Evolutionary conservation across 2,329 filamentous ascomycete genomes (phyloP).

Genomic region (Stagonosporopsis chrysanthemi): DNA sequence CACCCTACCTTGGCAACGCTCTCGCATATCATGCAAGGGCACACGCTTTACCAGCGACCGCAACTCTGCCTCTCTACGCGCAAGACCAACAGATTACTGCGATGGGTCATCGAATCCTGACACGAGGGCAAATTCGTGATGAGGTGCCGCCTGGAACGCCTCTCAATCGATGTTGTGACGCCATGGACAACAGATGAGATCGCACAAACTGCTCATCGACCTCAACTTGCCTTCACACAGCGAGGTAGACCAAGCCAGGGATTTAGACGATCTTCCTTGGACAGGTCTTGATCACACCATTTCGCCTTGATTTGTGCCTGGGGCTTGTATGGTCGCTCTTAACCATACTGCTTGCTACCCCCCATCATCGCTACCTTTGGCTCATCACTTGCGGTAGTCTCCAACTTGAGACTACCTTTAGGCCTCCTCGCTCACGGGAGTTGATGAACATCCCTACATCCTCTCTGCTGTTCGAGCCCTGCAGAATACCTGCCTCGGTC

Average conservation of each 20-base stretch:
- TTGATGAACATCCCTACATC: not conserved
- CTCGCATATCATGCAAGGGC: slow-evolving; percentile 13
- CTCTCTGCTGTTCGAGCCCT: not conserved
- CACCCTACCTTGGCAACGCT: slow-evolving; percentile 6
- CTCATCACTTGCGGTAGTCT: not conserved
- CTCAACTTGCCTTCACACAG: not conserved
- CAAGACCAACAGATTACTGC: not conserved
- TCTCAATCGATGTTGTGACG: not conserved
- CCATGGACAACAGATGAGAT: too few species aligned
- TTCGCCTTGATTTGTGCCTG: slow-evolving; percentile 4
- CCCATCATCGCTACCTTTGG: not conserved
- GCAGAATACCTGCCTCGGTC: not conserved
- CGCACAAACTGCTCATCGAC: not conserved
- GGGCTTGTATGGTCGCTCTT: not conserved
- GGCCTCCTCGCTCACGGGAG: not conserved
- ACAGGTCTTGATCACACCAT: not conserved
- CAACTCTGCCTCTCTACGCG: not conserved
- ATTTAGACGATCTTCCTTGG: not conserved
- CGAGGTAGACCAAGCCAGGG: slow-evolving; percentile 3
- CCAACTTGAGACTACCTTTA: not conserved
- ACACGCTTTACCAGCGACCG: not conserved
- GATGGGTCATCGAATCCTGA: not conserved
- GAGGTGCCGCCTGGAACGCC: not conserved
- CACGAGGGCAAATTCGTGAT: not conserved
- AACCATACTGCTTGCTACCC: not conserved